Conservation (phyloP, 2,329 filamentous ascomycete genomes). For the Apiospora saccharicola region DNA sequence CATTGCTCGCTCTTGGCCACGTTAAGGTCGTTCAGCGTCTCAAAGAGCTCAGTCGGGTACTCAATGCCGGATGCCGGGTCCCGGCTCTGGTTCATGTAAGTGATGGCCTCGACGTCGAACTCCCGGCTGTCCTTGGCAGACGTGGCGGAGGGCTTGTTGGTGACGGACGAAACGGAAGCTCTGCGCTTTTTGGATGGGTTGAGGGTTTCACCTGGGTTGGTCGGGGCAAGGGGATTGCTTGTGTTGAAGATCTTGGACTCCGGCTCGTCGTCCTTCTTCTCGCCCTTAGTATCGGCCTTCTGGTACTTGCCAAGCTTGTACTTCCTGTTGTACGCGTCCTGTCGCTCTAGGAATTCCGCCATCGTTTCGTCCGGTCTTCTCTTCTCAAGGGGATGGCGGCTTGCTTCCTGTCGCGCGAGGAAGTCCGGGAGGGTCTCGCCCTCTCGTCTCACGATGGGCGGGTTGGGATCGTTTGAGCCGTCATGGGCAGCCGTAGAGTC, state of each 20-base stretch:
- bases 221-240: too few relatives aligned
- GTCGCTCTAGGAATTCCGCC: background rate
- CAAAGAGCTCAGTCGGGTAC: background rate
- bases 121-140: background rate
- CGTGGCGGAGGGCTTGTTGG: too few relatives aligned
- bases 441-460: too few relatives aligned
- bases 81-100: background rate
- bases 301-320: background rate
- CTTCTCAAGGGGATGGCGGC: background rate
- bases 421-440: too few relatives aligned
- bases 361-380: background rate
- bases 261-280: background rate
- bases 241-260: background rate
- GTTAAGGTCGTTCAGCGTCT: background rate
- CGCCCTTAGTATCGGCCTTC: background rate
- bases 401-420: too few relatives aligned
- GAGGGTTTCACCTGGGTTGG: too few relatives aligned
- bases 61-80: background rate
- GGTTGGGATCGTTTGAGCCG: too few relatives aligned
- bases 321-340: background rate
- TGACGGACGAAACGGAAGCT: too few relatives aligned
- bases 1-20: background rate
- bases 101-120: background rate
- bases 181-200: too few relatives aligned
- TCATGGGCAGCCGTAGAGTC: too few relatives aligned